These are phyloP conservation scores for Huntiella moniliformis DNA, from an alignment of 2,329 filamentous ascomycete species.

Conservation along the genomic window DNA sequence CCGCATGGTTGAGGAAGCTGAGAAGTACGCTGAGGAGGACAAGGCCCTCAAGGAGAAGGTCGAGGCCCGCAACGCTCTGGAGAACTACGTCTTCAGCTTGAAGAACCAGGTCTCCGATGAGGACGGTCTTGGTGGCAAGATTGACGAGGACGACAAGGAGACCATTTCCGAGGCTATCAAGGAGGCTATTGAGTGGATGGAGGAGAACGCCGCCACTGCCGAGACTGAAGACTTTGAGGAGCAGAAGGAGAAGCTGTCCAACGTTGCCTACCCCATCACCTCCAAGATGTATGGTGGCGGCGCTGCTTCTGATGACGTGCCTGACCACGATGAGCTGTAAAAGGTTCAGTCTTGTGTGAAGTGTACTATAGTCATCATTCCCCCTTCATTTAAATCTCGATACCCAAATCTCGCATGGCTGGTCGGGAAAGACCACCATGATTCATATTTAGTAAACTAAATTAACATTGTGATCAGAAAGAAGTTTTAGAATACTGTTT, in stretches of 20 bases:
- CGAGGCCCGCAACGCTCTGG: slow-evolving; percentile 84
- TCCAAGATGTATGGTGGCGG: slow-evolving; percentile 78
- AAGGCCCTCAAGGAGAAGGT: slow-evolving; percentile 96
- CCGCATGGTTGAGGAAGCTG: slow-evolving; percentile 95
- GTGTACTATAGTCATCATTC: background rate
- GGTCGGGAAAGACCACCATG: too few relatives aligned
- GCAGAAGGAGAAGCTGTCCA: slow-evolving; percentile 97
- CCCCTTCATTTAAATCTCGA: background rate
- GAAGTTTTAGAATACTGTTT: background rate
- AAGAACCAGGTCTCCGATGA: slow-evolving; percentile 99
- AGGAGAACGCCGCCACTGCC: slow-evolving; percentile 77
- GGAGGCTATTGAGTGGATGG: slow-evolving; percentile 91
- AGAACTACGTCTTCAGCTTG: slow-evolving; percentile 97
- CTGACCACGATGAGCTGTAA: slow-evolving; percentile 66
- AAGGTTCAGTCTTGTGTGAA: slow-evolving; percentile 14
- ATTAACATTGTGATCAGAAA: too few relatives aligned
- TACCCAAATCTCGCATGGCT: too few relatives aligned
- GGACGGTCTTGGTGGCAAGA: slow-evolving; percentile 93
- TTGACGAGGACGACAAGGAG: slow-evolving; percentile 97
- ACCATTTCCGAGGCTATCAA: slow-evolving; percentile 88
- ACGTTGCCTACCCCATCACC: slow-evolving; percentile 94
- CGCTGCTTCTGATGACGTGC: slow-evolving; percentile 52
- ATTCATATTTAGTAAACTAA: too few relatives aligned
- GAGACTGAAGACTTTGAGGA: slow-evolving; percentile 92
- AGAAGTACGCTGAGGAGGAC: slow-evolving; percentile 98